Conservation (phyloP, 2,329 filamentous ascomycete genomes). For the Phoma sp. region DNA sequence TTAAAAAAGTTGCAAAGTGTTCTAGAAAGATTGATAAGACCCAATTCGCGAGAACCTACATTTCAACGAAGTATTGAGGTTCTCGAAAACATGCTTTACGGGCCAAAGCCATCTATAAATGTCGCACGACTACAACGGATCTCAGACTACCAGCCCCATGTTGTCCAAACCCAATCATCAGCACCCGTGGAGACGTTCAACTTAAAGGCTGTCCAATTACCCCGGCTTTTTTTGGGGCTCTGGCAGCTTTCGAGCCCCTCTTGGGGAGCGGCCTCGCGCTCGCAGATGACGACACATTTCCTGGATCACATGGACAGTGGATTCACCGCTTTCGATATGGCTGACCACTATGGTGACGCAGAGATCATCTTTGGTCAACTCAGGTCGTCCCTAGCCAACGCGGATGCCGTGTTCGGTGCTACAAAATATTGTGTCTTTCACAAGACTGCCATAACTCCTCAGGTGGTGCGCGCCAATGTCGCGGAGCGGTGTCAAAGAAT, state of each 20-base stretch:
- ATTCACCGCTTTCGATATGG: conserved; percentile 57
- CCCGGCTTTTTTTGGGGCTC: conserved; percentile 33
- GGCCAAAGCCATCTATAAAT: no score
- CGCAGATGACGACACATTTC: conserved; percentile 48
- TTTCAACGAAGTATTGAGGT: neutral
- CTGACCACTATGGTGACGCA: conserved; percentile 61
- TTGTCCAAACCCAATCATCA: neutral
- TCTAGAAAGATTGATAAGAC: neutral
- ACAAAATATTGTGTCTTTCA: conserved; percentile 54
- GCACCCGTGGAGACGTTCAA: conserved; percentile 38
- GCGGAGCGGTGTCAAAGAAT: conserved; percentile 45
- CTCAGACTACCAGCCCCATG: no score
- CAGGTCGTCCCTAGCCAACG: conserved; percentile 37
- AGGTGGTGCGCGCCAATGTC: conserved; percentile 42
- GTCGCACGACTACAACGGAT: no score
- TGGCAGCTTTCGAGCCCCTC: conserved; percentile 58
- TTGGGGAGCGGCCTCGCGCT: conserved; percentile 49
- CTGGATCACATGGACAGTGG: conserved; percentile 45
- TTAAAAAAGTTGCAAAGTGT: neutral
- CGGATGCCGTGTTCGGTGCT: conserved; percentile 45
- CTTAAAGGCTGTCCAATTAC: conserved; percentile 48
- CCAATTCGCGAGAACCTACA: neutral
- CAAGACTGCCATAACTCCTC: conserved; percentile 37
- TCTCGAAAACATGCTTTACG: neutral
- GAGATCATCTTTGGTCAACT: conserved; percentile 55